A percentile compares a stretch with the other conserved stretches of the same genome.
Conservation (phyloP, 2,329 filamentous ascomycete species). For the Remersonia thermophila region DNA sequence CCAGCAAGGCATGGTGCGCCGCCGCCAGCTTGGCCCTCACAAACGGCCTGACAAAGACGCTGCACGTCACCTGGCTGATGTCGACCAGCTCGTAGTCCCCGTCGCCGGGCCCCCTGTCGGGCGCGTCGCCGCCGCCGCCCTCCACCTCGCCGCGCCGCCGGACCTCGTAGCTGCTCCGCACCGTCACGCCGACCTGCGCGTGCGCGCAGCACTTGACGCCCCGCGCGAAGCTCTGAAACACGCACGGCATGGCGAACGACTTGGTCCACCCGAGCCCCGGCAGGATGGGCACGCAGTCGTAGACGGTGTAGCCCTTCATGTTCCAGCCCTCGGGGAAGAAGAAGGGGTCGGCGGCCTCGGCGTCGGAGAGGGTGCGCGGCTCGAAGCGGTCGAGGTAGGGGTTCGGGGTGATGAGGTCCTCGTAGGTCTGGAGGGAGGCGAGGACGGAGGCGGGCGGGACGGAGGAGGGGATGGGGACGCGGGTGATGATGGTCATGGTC, state of each 20-base stretch:
- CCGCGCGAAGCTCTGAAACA: slow-evolving; percentile 30
- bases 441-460: slow-evolving; percentile 27
- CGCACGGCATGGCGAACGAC: slow-evolving; percentile 29
- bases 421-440: slow-evolving; percentile 27
- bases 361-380: slow-evolving; percentile 22
- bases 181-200: slow-evolving; percentile 30
- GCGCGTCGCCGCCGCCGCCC: slow-evolving; percentile 2
- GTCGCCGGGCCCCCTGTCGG: slow-evolving; percentile 1
- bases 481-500: slow-evolving; percentile 25
- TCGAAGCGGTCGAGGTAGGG: slow-evolving; percentile 27
- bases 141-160: slow-evolving; percentile 15
- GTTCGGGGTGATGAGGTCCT: slow-evolving; percentile 29
- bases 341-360: slow-evolving; percentile 29
- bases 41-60: slow-evolving; percentile 23
- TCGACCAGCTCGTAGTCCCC: slow-evolving; percentile 25
- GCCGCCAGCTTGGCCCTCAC: slow-evolving; percentile 21
- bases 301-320: slow-evolving; percentile 21
- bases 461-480: slow-evolving; percentile 29
- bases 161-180: slow-evolving; percentile 29
- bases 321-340: slow-evolving; percentile 24
- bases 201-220: slow-evolving; percentile 32
- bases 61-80: slow-evolving; percentile 23
- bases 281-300: slow-evolving; percentile 27
- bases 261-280: slow-evolving; percentile 27
- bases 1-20: slow-evolving; percentile 22